Percentiles rank a stretch among this genome's conserved stretches.
Conservation (phyloP, 768 basidiomycete genomes). For the Wakefieldia striispora region DNA sequence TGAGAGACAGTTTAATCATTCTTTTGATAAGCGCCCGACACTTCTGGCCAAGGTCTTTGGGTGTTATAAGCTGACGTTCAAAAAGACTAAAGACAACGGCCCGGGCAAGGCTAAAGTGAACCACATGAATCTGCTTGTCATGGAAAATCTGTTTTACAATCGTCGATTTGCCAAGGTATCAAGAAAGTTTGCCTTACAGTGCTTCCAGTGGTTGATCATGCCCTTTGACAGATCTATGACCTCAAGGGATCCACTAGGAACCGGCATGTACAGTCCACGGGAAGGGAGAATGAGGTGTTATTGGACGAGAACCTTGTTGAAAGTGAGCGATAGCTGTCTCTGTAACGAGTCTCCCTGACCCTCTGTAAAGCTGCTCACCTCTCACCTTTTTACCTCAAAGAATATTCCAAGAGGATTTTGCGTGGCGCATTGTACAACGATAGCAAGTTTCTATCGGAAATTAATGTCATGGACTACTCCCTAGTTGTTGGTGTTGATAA, state of each 20-base stretch:
- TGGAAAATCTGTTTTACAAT: conserved; percentile 98
- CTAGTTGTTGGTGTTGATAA: conserved; percentile 94
- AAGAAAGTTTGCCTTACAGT: neutral
- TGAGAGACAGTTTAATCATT: conserved; percentile 4
- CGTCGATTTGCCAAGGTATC: conserved; percentile 83
- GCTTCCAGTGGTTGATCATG: conserved; percentile 2
- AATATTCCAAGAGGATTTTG: conserved; percentile 92
- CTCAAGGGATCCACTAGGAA: conserved; percentile 95
- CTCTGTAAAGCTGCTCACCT: conserved; percentile 67
- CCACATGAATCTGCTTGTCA: conserved; percentile 93
- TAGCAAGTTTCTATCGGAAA: conserved; percentile 89
- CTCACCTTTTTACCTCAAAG: conserved; percentile 91
- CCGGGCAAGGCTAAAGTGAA: conserved; percentile 69
- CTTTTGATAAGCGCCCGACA: conserved; percentile 71
- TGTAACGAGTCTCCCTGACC: conserved; percentile 1
- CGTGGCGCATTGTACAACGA: conserved; percentile 92
- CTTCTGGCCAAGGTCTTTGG: conserved; percentile 96
- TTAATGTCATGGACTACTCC: conserved; percentile 98
- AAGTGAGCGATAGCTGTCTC: conserved; percentile 45
- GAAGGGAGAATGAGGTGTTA: conserved; percentile 88
- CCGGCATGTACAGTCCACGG: conserved; percentile 88
- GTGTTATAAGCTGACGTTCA: conserved; percentile 91
- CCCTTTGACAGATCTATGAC: conserved; percentile 76
- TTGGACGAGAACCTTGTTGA: conserved; percentile 96
- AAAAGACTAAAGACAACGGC: conserved; percentile 69